Base-by-base conservation (phyloP, 202 grass and related monocot genomes). In the Carex sylvatica region DNA sequence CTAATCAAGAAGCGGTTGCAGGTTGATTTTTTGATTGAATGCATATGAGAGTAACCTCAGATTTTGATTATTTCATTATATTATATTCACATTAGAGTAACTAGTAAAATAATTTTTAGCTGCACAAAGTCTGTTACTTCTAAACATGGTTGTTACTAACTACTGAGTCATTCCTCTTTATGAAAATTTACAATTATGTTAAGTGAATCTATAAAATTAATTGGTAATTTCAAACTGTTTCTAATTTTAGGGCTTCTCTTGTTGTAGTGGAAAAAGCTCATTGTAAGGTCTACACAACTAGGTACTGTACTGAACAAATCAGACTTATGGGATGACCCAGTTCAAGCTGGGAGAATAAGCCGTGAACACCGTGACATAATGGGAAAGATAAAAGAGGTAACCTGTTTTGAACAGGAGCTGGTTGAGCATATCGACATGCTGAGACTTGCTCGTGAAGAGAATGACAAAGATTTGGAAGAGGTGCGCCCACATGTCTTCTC, bases 1-100 rank as follows among this genome's bases (percentile, higher is more conserved):
- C 89, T 98, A 33, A 91, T 98, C 61, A 98, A 98, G 89, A 98
- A 88, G 86, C 92, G 95, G 12, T 80, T 94, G 75, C 93, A 98
- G 92, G 92, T 98, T 24, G 51, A 78, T 70, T 78, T 9, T 74
- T 24, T 78, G 1, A 75, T 14, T 14, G 38, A 65, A 4, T 38
- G 33, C 65, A 22, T 22, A 70, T 70, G n/a, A 18, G 31, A 1
- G 44, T 70, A 69, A 18, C 35, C 28, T 70, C 65, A 40, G 22
- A 18, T 35, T 56, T 76, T 76, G 23, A 54, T 74, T 28, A 18
- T 52, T 74, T 47, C 47, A 74, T 54, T 7, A 19, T 31, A 12
- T 44, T 9, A 9, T 71, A 20, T 46, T 47, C n/a, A 8, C 19
- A 61, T 20, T 23, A 62, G 60, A 62, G 24, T 22, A 47, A 40